Percentiles rank a stretch among this genome's conserved stretches.
These are phyloP conservation scores for Mycena galericulata DNA, from an alignment of 768 basidiomycete species.

Conservation along the genomic window DNA sequence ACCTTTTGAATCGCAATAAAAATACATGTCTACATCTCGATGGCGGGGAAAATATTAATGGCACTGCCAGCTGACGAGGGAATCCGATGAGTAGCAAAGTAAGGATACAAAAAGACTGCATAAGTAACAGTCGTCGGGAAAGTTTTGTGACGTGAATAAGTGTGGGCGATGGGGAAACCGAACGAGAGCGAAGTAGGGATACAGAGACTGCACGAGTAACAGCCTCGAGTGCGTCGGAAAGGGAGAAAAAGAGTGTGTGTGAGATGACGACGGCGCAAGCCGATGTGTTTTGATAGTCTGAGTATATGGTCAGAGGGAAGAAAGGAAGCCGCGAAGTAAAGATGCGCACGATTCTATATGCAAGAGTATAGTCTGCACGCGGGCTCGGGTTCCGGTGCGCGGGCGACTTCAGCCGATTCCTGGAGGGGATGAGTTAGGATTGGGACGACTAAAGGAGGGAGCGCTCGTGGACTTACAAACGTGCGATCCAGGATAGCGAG, in stretches of 20 bases:
- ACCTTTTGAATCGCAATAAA: not conserved
- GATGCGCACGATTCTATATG: constrained; percentile 2
- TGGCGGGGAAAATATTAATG: not conserved
- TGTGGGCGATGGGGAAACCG: too few species aligned
- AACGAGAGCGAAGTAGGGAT: too few species aligned
- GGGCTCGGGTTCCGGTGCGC: constrained; percentile 14
- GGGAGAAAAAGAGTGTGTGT: not conserved
- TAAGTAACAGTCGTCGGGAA: too few species aligned
- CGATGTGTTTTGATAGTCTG: not conserved
- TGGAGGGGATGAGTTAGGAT: not conserved
- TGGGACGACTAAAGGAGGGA: not conserved
- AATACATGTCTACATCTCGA: not conserved
- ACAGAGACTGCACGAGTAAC: not conserved
- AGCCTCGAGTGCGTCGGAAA: not conserved
- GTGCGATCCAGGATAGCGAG: not conserved
- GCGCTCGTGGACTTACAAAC: not conserved
- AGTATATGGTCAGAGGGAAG: not conserved
- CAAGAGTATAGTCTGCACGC: constrained; percentile 14
- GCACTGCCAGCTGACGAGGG: not conserved
- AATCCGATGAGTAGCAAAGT: not conserved
- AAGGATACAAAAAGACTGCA: not conserved
- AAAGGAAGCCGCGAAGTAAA: not conserved
- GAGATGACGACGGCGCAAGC: not conserved
- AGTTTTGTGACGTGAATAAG: too few species aligned
- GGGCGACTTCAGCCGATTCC: constrained; percentile 1